A percentile compares a stretch with the other conserved stretches of the same genome.
Conservation (phyloP, 768 basidiomycete genomes). For the Artomyces pyxidatus region DNA sequence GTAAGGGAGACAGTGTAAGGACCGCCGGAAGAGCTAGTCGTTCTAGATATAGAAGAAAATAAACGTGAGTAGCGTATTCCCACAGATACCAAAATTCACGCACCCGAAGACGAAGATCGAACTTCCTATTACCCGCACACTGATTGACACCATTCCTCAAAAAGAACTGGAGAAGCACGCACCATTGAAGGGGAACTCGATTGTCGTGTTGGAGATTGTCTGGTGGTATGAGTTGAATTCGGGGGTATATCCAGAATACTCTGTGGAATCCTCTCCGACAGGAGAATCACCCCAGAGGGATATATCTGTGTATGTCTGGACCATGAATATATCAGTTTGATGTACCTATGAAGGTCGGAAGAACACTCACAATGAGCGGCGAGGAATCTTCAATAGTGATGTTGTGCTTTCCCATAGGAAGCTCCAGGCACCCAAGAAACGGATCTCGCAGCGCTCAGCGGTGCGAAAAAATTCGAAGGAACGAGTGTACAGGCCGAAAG, state of each 20-base stretch:
- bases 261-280: neutral
- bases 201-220: neutral
- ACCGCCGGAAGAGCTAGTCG: neutral
- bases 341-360: neutral
- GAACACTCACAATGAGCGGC: neutral
- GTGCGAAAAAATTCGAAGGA: neutral
- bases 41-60: neutral
- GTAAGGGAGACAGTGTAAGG: neutral
- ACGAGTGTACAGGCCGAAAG: no score
- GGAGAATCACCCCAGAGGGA: neutral
- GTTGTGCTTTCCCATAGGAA: neutral
- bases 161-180: neutral
- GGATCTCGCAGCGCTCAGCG: constrained; percentile 10
- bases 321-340: neutral
- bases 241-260: neutral
- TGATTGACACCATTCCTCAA: no score
- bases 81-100: no score
- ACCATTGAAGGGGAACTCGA: neutral
- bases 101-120: constrained; percentile 1
- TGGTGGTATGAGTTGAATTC: neutral
- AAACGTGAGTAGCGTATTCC: no score
- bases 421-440: neutral
- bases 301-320: neutral
- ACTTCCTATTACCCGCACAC: no score
- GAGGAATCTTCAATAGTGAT: constrained; percentile 1